Evolutionary conservation across 352 stramenopile genomes (phyloP).

Genomic region (Sclerospora graminicola): DNA sequence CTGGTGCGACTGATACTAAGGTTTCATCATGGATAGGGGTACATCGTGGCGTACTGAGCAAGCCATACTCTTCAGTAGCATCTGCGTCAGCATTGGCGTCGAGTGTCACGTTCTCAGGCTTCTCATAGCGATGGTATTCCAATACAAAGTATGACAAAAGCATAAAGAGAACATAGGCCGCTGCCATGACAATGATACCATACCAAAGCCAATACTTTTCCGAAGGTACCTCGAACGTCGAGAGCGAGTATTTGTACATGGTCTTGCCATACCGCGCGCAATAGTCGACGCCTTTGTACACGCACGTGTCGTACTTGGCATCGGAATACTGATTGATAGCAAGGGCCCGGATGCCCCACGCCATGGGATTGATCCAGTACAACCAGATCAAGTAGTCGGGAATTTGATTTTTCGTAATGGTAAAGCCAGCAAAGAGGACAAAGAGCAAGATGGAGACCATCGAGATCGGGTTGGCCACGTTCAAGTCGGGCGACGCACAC

Average conservation of each 20-base stretch:
- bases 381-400: slow-evolving; percentile 20
- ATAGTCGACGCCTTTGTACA: slow-evolving; percentile 9
- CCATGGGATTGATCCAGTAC: slow-evolving; percentile 18
- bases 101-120: slow-evolving; percentile 13
- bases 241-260: slow-evolving; percentile 11
- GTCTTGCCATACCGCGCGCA: slow-evolving; percentile 8
- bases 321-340: slow-evolving; percentile 18
- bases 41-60: slow-evolving; percentile 4
- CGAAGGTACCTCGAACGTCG: slow-evolving; percentile 8
- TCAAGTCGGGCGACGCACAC: slow-evolving; percentile 8
- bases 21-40: background rate
- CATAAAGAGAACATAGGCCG: slow-evolving; percentile 13
- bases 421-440: slow-evolving; percentile 10
- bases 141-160: slow-evolving; percentile 12
- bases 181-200: slow-evolving; percentile 7
- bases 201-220: slow-evolving; percentile 18
- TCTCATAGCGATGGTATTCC: slow-evolving; percentile 11
- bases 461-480: slow-evolving; percentile 13
- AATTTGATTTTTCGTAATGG: slow-evolving; percentile 18
- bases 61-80: background rate
- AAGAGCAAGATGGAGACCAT: slow-evolving; percentile 17
- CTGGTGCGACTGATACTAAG: slow-evolving; percentile 2
- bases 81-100: background rate
- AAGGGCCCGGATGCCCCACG: slow-evolving; percentile 9
- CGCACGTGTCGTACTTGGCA: slow-evolving; percentile 10